A percentile compares a stretch with the other conserved stretches of the same genome.
phyloP scores from a whole-genome alignment of 2,329 filamentous ascomycete genomes.

The Fusarium sp. region DNA sequence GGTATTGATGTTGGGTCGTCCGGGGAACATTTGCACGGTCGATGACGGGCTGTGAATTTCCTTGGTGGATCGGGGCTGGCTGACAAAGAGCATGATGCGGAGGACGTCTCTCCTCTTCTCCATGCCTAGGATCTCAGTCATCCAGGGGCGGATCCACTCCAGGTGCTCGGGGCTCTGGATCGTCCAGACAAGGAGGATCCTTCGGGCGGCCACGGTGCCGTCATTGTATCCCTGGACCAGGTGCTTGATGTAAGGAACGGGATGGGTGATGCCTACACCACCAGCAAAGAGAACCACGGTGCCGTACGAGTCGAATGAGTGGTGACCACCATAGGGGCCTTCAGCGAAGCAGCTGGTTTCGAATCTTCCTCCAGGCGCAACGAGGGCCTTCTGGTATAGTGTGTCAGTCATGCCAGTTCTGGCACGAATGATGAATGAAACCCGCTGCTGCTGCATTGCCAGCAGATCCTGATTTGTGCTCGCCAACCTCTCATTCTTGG shows the following conservation, averaged over 20 bases:
- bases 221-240: constrained; percentile 79
- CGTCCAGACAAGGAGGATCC: constrained; percentile 83
- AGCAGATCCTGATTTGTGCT: constrained; percentile 73
- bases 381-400: constrained; percentile 77
- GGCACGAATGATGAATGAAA: constrained; percentile 82
- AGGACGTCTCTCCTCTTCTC: constrained; percentile 81
- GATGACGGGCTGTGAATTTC: constrained; percentile 85
- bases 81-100: constrained; percentile 85
- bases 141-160: constrained; percentile 88
- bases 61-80: constrained; percentile 81
- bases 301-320: constrained; percentile 81
- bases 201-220: constrained; percentile 79
- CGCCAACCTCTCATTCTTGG: constrained; percentile 69
- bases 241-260: constrained; percentile 81
- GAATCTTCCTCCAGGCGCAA: constrained; percentile 73
- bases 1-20: constrained; percentile 81
- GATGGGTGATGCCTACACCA: constrained; percentile 86
- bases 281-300: constrained; percentile 86
- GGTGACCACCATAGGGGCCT: constrained; percentile 83
- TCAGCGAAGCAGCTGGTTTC: constrained; percentile 78
- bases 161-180: constrained; percentile 86
- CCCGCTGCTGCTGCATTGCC: constrained; percentile 73
- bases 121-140: constrained; percentile 85
- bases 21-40: constrained; percentile 89
- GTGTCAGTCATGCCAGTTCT: constrained; percentile 81